Percentiles rank a stretch among this genome's conserved stretches.
These are phyloP conservation scores for Vanilla planifolia DNA, from an alignment of 106 monocot genomes.

Conservation along the genomic window DNA sequence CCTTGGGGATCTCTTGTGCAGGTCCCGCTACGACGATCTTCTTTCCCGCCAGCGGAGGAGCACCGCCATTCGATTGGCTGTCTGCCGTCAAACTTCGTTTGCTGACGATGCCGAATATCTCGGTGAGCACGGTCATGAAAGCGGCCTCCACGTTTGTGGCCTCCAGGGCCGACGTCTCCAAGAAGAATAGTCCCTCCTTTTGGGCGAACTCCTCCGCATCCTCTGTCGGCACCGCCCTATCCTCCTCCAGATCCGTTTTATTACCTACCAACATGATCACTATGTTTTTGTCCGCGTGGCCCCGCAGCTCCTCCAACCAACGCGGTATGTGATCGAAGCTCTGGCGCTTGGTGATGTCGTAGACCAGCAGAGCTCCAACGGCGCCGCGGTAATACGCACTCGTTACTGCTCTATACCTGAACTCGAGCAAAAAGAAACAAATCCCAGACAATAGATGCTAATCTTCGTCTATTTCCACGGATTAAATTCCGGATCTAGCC, in stretches of 20 bases:
- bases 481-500: neutral
- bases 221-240: constrained; percentile 57
- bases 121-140: constrained; percentile 69
- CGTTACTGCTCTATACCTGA: constrained; percentile 92
- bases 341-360: constrained; percentile 91
- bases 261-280: constrained; percentile 93
- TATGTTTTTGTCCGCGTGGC: constrained; percentile 91
- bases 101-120: constrained; percentile 80
- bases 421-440: no score
- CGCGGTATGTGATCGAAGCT: constrained; percentile 91
- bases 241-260: constrained; percentile 80
- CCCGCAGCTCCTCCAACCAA: constrained; percentile 86
- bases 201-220: constrained; percentile 92
- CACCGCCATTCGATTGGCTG: constrained; percentile 15
- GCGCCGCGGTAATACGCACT: constrained; percentile 97
- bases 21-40: constrained; percentile 82
- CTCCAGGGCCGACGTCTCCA: constrained; percentile 87
- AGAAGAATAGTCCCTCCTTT: constrained; percentile 84
- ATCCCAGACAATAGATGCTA: no score
- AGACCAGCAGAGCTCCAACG: constrained; percentile 84
- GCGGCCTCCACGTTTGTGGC: constrained; percentile 76
- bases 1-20: constrained; percentile 80
- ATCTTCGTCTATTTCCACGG: no score
- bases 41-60: constrained; percentile 49
- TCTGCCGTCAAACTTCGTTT: constrained; percentile 50